Evolutionary conservation across 345 rosid species (phyloP), one percentile per base, ranked within the genome.

Genomic region (Eucalyptus tenuipes): DNA sequence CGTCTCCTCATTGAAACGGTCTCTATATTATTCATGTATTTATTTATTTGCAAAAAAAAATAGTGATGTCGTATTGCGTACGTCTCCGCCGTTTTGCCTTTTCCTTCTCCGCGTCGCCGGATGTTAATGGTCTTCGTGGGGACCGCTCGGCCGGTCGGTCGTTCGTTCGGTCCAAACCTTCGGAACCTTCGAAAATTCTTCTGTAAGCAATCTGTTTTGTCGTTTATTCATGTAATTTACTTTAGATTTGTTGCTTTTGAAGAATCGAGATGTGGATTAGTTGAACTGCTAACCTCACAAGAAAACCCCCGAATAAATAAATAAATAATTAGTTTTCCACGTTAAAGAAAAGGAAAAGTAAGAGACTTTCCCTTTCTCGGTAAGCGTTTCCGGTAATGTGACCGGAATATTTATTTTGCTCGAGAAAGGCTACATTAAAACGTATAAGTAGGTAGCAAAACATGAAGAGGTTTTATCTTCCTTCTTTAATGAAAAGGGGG

Each of bases 71-170:
- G 84, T 24, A 40, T 75, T 10, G 84, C 15, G 16, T 40, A 75
- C 84, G 84, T 11, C 47, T 40, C 68, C 40, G 47, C 84, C 84
- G 47, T 37, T 75, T 20, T 7, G 0, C 9, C 27, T 5, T 24
- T 37, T 40, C 47, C 84, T 75, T 75, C 15, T 20, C 27, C 47
- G 84, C 84, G 84, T 75, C n/a, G 29, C 47, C 8, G 1, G 20
- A 75, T 40, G 47, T 0, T 15, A 75, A 75, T 20, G 7, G 53
- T 18, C 45, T 33, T 2, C 0, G 25, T 0, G 0, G 45, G 81
- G 81, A 6, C 22, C 0, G 45, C 4, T 0, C 6, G 75, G 75
- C 10, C 31, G 79, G 79, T 31, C 42, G 22, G 3, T 64, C 20
- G 20, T 14, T 64, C 37, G 2, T n/a, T 66, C 12, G 7, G 24